Percentiles rank a stretch among this genome's conserved stretches.
phyloP scores from a whole-genome alignment of 352 stramenopile genomes.

The Phytophthora hibernalis region DNA sequence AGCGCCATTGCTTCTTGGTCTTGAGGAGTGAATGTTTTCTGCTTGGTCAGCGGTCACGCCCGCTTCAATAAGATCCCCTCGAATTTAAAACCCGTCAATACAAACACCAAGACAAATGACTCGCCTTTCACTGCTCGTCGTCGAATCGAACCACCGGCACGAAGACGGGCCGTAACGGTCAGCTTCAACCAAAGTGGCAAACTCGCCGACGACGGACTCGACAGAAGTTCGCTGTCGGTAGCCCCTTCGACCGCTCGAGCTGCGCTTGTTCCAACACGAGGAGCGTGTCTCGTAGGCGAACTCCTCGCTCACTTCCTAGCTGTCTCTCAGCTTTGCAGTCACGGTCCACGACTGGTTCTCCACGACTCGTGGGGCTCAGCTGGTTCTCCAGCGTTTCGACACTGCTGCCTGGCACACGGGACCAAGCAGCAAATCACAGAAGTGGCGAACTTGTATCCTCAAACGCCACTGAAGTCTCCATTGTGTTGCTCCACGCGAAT shows the following conservation, averaged over 20 bases:
- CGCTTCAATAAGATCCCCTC: neutral
- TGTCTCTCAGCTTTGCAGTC: conserved; percentile 5
- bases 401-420: conserved; percentile 14
- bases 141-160: conserved; percentile 13
- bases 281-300: conserved; percentile 10
- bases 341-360: conserved; percentile 3
- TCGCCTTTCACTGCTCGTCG: conserved; percentile 24
- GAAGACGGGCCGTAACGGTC: conserved; percentile 4
- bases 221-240: conserved; percentile 31
- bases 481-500: conserved; percentile 12
- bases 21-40: neutral
- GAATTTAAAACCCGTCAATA: conserved; percentile 1
- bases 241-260: conserved; percentile 1
- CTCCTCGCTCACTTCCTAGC: conserved; percentile 12
- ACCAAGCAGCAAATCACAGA: conserved; percentile 20
- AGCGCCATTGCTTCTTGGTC: neutral
- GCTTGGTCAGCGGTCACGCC: conserved; percentile 1
- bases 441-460: neutral
- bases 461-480: neutral
- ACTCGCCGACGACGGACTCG: conserved; percentile 20
- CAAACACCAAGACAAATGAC: conserved; percentile 3
- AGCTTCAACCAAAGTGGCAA: conserved; percentile 21
- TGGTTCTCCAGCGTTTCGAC: conserved; percentile 12
- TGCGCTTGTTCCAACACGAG: neutral
- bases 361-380: too few relatives aligned